Conservation (phyloP, 1,139 yeast species). For the Schwanniomyces etchellsii region DNA sequence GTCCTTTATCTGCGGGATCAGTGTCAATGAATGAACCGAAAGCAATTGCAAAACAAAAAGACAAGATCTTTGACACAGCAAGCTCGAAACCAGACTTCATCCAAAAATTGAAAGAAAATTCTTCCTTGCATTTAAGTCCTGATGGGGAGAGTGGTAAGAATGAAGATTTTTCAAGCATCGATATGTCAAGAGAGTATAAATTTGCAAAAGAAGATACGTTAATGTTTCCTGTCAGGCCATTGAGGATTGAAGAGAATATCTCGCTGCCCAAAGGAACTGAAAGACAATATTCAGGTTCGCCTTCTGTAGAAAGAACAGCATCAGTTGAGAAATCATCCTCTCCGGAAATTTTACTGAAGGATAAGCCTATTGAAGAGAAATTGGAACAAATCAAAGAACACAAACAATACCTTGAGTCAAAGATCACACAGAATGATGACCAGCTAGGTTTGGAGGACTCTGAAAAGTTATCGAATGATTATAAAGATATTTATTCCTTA, state of each 20-base stretch:
- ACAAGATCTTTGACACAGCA: slow-evolving; percentile 15
- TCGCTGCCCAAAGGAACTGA: slow-evolving; percentile 3
- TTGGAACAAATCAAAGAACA: slow-evolving; percentile 21
- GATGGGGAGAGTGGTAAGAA: slow-evolving; percentile 12
- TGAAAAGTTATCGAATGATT: slow-evolving; percentile 27
- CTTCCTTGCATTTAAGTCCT: slow-evolving; percentile 13
- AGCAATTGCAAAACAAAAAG: slow-evolving; percentile 22
- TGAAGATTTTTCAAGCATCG: slow-evolving; percentile 38
- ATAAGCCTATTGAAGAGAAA: slow-evolving; percentile 25
- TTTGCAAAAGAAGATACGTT: slow-evolving; percentile 44
- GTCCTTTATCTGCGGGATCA: slow-evolving; percentile 67
- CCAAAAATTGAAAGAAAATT: slow-evolving; percentile 30
- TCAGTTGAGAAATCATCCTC: slow-evolving; percentile 11
- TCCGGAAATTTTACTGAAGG: slow-evolving; percentile 22
- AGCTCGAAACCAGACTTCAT: slow-evolving; percentile 36
- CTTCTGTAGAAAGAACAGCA: background rate
- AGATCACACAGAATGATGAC: slow-evolving; percentile 26
- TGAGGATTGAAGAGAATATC: slow-evolving; percentile 14
- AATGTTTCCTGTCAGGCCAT: slow-evolving; percentile 41
- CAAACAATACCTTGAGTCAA: slow-evolving; percentile 26
- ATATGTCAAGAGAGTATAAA: slow-evolving; percentile 56
- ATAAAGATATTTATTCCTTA: slow-evolving; percentile 22
- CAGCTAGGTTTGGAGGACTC: slow-evolving; percentile 26
- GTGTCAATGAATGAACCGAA: slow-evolving; percentile 39
- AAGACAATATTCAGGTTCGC: slow-evolving; percentile 8